These are phyloP conservation scores for Rhododendron ovatum DNA, from an alignment of 148 eudicot genomes.

Conservation along the genomic window DNA sequence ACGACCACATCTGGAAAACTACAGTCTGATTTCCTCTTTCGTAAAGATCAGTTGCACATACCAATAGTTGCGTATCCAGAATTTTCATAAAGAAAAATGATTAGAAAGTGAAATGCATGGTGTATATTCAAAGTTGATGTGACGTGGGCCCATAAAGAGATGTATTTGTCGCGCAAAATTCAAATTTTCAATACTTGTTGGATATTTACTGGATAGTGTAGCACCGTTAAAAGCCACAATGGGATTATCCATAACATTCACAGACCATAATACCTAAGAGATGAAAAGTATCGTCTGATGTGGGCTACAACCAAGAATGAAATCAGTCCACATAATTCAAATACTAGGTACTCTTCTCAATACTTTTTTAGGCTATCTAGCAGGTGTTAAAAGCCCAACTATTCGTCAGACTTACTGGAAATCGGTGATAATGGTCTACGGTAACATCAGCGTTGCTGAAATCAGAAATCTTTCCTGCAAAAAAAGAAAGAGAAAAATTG, in stretches of 20 bases:
- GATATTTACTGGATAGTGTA: neutral
- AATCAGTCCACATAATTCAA: neutral
- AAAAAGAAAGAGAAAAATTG: neutral
- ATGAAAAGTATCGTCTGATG: neutral
- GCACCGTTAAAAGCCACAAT: neutral
- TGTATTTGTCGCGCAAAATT: neutral
- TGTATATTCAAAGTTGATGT: neutral
- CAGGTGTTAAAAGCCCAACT: neutral
- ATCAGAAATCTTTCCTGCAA: constrained; percentile 68
- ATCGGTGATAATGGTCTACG: constrained; percentile 71
- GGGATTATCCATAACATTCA: neutral
- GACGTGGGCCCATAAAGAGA: neutral
- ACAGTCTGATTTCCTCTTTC: neutral
- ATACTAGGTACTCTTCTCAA: neutral
- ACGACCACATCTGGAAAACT: neutral
- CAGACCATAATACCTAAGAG: neutral
- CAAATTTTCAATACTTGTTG: neutral
- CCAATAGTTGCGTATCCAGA: neutral
- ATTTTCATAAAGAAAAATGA: neutral
- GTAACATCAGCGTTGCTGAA: constrained; percentile 89
- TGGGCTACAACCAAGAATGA: neutral
- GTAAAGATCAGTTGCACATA: neutral
- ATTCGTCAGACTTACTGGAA: constrained; percentile 39
- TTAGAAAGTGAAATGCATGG: neutral
- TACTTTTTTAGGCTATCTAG: neutral